Percentiles rank a stretch among this genome's conserved stretches.
These are phyloP conservation scores for Deuterostichococcus epilithicus DNA, from an alignment of 139 green algal species.

Conservation along the genomic window DNA sequence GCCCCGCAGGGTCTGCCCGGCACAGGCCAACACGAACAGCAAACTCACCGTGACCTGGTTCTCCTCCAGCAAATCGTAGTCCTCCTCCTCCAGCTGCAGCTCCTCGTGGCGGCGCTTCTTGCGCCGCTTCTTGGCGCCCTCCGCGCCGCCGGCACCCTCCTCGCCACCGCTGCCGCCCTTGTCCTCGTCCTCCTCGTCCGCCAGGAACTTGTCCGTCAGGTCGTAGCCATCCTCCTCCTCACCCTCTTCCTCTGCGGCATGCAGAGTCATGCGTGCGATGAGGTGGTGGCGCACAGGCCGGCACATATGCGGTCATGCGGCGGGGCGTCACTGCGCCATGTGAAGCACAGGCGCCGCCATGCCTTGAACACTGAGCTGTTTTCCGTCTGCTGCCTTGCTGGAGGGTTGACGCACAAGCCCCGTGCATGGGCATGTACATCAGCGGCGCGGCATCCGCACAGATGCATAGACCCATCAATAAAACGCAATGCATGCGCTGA, in stretches of 20 bases:
- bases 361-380: neutral
- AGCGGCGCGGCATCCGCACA: no score
- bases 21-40: no score
- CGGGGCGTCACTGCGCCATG: no score
- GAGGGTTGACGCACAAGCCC: no score
- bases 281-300: neutral
- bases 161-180: constrained; percentile 18
- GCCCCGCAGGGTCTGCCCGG: no score
- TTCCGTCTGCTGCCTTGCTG: neutral
- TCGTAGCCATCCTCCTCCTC: constrained; percentile 33
- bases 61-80: constrained; percentile 87
- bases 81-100: constrained; percentile 84
- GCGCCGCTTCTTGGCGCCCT: constrained; percentile 39
- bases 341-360: no score
- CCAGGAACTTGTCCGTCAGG: constrained; percentile 36
- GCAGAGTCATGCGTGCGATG: neutral
- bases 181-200: constrained; percentile 38
- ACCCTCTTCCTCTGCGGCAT: constrained; percentile 28
- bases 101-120: constrained; percentile 39
- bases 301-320: neutral
- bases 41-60: constrained; percentile 48
- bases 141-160: constrained; percentile 25
- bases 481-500: neutral
- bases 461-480: neutral
- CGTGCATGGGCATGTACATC: no score